A percentile compares a stretch with the other conserved stretches of the same genome.
Evolutionary conservation across 2,329 filamentous ascomycete species (phyloP).

Genomic region (Colletotrichum sublineola): DNA sequence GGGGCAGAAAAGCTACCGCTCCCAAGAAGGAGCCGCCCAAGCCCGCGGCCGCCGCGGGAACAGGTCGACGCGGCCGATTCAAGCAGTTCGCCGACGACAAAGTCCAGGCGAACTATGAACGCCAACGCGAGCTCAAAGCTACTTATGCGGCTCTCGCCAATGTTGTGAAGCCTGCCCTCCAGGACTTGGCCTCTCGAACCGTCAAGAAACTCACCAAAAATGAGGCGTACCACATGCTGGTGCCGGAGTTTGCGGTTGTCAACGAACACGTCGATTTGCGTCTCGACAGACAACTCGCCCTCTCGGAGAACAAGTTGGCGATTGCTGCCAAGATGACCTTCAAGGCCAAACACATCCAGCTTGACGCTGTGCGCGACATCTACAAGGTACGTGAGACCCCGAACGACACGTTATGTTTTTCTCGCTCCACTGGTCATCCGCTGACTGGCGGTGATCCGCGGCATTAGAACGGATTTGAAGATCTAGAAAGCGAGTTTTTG

Average conservation of each 20-base stretch:
- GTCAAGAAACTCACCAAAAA: slow-evolving; percentile 70
- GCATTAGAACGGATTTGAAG: slow-evolving; percentile 54
- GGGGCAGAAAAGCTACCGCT: slow-evolving; percentile 41
- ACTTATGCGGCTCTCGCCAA: slow-evolving; percentile 73
- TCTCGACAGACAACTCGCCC: slow-evolving; percentile 49
- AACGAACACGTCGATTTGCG: slow-evolving; percentile 61
- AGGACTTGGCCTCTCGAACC: slow-evolving; percentile 73
- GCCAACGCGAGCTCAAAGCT: slow-evolving; percentile 76
- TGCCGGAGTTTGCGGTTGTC: slow-evolving; percentile 66
- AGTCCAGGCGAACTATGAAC: slow-evolving; percentile 71
- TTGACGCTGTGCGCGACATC: slow-evolving; percentile 51
- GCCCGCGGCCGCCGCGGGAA: slow-evolving; percentile 52
- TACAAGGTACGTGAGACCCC: slow-evolving; percentile 53
- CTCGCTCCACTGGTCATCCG: slow-evolving; percentile 27
- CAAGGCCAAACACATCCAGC: slow-evolving; percentile 56
- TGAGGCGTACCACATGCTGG: slow-evolving; percentile 65
- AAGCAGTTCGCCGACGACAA: slow-evolving; percentile 68
- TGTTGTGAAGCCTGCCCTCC: slow-evolving; percentile 73
- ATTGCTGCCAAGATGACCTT: slow-evolving; percentile 48
- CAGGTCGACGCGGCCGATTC: slow-evolving; percentile 62
- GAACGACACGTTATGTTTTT: slow-evolving; percentile 42
- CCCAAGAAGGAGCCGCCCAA: slow-evolving; percentile 49
- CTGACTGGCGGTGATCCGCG: slow-evolving; percentile 33
- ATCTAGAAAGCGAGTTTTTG: slow-evolving; percentile 57
- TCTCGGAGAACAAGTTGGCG: slow-evolving; percentile 50